These are phyloP conservation scores for Talaromyces sp. DNA, from an alignment of 2,329 filamentous ascomycete species.

Conservation along the genomic window DNA sequence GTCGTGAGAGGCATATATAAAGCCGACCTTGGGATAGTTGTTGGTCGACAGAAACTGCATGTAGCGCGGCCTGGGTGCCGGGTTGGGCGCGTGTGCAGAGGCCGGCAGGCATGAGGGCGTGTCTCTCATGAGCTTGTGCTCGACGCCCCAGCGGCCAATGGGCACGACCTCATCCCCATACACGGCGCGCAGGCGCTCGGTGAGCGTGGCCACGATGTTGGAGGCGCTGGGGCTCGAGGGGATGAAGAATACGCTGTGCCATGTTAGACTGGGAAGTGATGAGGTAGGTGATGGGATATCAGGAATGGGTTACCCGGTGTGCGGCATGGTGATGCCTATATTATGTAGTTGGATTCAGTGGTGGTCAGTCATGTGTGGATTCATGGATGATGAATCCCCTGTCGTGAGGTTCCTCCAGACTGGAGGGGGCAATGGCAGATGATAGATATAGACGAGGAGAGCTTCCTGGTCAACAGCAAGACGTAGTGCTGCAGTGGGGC, in stretches of 20 bases:
- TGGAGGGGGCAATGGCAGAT: not conserved
- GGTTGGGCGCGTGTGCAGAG: slow-evolving; percentile 24
- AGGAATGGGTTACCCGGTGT: slow-evolving; percentile 35
- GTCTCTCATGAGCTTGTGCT: slow-evolving; percentile 39
- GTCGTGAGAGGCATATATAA: slow-evolving; percentile 32
- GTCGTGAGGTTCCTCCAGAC: not conserved
- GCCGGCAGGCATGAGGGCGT: slow-evolving; percentile 35
- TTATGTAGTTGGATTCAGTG: not conserved
- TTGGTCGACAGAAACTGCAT: slow-evolving; percentile 39
- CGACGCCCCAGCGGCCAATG: slow-evolving; percentile 34
- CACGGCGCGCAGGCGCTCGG: slow-evolving; percentile 33
- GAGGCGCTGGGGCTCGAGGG: slow-evolving; percentile 35
- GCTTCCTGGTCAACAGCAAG: not conserved
- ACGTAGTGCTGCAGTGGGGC: not conserved
- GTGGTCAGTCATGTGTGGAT: not conserved
- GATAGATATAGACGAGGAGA: not conserved
- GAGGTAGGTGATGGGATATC: not conserved
- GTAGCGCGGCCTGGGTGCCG: slow-evolving; percentile 27
- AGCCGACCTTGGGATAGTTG: slow-evolving; percentile 35
- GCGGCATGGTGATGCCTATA: slow-evolving; percentile 19
- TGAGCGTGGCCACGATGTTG: slow-evolving; percentile 28
- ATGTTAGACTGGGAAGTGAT: not conserved
- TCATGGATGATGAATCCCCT: too few relatives aligned
- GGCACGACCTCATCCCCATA: slow-evolving; percentile 30
- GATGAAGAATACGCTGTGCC: slow-evolving; percentile 36